phyloP scores from a whole-genome alignment of 1,139 yeast species.

The Yamadazyma sp. region DNA sequence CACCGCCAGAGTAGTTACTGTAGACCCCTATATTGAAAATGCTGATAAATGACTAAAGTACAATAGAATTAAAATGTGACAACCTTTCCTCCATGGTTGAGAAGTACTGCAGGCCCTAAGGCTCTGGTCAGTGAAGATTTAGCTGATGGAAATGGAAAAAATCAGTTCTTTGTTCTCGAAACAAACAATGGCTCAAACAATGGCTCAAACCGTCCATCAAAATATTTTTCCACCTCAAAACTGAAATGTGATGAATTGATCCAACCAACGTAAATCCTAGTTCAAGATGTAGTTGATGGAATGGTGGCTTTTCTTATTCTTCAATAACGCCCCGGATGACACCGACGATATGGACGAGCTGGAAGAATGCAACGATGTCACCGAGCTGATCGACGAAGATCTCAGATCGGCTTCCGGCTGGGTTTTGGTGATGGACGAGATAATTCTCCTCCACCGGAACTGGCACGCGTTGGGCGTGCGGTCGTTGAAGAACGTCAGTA shows the following conservation, averaged over 20 bases:
- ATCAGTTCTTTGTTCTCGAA: no score
- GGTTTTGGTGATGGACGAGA: constrained; percentile 16
- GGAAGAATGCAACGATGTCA: constrained; percentile 8
- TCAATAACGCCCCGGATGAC: constrained; percentile 9
- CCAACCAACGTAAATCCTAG: constrained; percentile 12
- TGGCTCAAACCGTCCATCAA: no score
- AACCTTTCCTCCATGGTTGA: no score
- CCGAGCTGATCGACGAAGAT: constrained; percentile 9
- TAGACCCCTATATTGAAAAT: no score
- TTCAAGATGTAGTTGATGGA: constrained; percentile 27
- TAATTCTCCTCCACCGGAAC: constrained; percentile 48
- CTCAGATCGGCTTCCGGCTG: constrained; percentile 3
- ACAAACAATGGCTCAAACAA: not conserved
- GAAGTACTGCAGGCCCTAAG: no score
- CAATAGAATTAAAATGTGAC: no score
- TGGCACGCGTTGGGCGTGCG: constrained; percentile 51
- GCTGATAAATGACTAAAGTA: no score
- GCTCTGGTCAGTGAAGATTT: no score
- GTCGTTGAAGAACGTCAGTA: constrained; percentile 41
- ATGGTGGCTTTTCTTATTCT: constrained; percentile 29
- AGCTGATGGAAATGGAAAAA: not conserved
- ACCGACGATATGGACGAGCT: constrained; percentile 10
- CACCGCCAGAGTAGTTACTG: no score
- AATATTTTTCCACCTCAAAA: no score
- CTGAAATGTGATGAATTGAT: not conserved